phyloP scores from a whole-genome alignment of 345 rosid genomes.

The Reutealis trisperma region DNA sequence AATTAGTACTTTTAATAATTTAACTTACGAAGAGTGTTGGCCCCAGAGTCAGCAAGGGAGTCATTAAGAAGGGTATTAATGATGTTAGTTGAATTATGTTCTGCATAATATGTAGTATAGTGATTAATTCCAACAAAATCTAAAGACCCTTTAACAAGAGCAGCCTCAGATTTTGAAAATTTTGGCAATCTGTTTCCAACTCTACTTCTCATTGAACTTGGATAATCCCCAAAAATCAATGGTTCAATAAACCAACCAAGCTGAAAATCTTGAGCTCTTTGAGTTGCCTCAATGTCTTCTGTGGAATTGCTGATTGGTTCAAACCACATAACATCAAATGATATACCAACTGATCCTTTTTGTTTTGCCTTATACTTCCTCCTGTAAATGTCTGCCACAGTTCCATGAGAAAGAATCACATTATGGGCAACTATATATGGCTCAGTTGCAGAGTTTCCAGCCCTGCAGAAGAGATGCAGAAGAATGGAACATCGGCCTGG shows the following conservation, averaged over 20 bases:
- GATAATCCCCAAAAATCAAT: conserved; percentile 81
- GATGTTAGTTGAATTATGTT: conserved; percentile 32
- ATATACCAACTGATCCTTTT: conserved; percentile 67
- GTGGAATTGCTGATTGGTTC: conserved; percentile 61
- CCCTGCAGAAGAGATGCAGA: conserved; percentile 59
- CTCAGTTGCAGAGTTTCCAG: conserved; percentile 87
- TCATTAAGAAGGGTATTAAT: conserved; percentile 56
- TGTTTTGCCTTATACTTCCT: conserved; percentile 76
- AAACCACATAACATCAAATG: conserved; percentile 84
- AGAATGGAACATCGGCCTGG: conserved; percentile 86
- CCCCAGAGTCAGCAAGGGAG: conserved; percentile 76
- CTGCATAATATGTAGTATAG: conserved; percentile 81
- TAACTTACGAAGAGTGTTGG: conserved; percentile 72
- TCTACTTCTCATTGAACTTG: conserved; percentile 77
- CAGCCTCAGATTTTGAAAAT: conserved; percentile 57
- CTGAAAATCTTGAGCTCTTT: conserved; percentile 97
- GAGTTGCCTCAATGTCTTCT: conserved; percentile 69
- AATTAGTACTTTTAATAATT: background rate
- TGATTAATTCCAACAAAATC: conserved; percentile 97
- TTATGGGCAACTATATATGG: conserved; percentile 92
- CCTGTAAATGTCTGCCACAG: conserved; percentile 60
- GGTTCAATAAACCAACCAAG: conserved; percentile 98
- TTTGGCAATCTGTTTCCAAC: conserved; percentile 73
- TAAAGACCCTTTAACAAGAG: conserved; percentile 71
- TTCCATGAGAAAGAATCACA: conserved; percentile 67